Conservation (phyloP, 176 grass and related monocot genomes). For the Areca catechu region DNA sequence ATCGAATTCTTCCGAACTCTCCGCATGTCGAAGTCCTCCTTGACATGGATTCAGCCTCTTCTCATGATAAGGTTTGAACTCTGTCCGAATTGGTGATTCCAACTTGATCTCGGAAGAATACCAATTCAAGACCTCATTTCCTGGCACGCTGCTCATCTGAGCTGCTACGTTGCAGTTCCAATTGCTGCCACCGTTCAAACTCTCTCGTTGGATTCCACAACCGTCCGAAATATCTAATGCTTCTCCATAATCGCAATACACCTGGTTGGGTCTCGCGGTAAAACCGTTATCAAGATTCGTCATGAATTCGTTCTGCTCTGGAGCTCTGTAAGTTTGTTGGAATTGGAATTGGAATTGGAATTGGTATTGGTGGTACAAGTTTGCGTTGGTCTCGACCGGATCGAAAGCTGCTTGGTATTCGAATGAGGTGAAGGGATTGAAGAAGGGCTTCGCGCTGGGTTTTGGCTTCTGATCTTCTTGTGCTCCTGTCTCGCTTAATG, state of each 20-base stretch:
- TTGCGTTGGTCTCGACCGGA: neutral
- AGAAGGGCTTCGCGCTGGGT: neutral
- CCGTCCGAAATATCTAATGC: neutral
- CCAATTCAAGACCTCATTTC: too few species aligned
- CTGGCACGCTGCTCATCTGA: too few species aligned
- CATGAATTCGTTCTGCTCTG: neutral
- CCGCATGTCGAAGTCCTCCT: too few species aligned
- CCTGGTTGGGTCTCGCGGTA: neutral
- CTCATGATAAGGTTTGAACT: too few species aligned
- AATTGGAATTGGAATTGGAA: too few species aligned
- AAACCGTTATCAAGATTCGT: too few species aligned
- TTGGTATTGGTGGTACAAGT: constrained; percentile 4
- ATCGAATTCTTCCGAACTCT: too few species aligned
- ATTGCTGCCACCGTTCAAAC: constrained; percentile 8
- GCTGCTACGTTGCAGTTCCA: constrained; percentile 10
- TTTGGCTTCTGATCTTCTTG: neutral
- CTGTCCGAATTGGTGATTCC: too few species aligned
- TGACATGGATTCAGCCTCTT: too few species aligned
- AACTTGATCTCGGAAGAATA: too few species aligned
- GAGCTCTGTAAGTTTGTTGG: neutral
- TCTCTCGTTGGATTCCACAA: constrained; percentile 1
- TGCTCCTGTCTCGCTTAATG: neutral
- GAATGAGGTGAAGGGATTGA: neutral
- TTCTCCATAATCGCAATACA: neutral
- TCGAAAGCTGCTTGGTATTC: constrained; percentile 1